These are phyloP conservation scores for Ballota nigra DNA, from an alignment of 257 asterid species.

Conservation along the genomic window DNA sequence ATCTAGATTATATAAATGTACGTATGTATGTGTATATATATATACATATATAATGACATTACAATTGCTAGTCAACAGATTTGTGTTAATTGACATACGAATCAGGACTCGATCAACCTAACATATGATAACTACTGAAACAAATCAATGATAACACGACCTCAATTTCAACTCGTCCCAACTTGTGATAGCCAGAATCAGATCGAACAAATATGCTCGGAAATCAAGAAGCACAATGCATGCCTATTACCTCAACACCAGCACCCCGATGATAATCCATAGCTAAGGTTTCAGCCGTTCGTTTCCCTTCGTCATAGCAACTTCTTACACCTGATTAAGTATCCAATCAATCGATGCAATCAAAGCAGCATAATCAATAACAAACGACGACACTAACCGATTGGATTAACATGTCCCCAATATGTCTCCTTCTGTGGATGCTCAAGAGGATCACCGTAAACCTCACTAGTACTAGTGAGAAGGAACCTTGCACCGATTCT, in stretches of 20 bases:
- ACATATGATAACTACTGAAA: constrained; percentile 2
- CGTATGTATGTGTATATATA: too few relatives aligned
- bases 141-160: neutral
- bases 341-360: constrained; percentile 16
- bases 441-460: constrained; percentile 98
- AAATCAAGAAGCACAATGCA: neutral
- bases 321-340: constrained; percentile 69
- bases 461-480: constrained; percentile 96
- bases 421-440: constrained; percentile 98
- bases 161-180: neutral
- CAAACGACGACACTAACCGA: constrained; percentile 44
- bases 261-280: constrained; percentile 98
- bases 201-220: neutral
- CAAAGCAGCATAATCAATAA: neutral
- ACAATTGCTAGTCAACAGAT: neutral
- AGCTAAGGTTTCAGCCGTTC: constrained; percentile 92
- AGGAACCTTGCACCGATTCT: constrained; percentile 86
- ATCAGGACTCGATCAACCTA: neutral
- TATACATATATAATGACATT: neutral
- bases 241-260: constrained; percentile 64
- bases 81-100: neutral
- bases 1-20: neutral
- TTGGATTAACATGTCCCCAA: constrained; percentile 98
- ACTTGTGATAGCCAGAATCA: neutral
- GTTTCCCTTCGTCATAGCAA: constrained; percentile 95